Conservation (phyloP, 768 basidiomycete genomes). For the Zangia roseola region DNA sequence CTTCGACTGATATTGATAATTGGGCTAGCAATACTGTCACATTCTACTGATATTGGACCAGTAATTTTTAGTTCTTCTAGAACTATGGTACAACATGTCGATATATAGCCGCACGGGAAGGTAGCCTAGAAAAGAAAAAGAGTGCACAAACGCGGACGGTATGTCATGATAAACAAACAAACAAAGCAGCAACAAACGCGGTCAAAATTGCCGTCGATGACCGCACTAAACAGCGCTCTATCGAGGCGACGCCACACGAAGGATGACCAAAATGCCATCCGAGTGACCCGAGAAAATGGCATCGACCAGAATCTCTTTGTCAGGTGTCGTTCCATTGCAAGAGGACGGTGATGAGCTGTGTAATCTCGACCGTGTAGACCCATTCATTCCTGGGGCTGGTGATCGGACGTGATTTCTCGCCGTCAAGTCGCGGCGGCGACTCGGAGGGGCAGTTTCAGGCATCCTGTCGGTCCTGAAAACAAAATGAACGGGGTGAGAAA, state of each 20-base stretch:
- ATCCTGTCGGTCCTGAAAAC: slow-evolving; percentile 25
- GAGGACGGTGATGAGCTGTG: slow-evolving; percentile 2
- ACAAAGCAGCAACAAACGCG: not conserved
- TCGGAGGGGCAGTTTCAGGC: slow-evolving; percentile 26
- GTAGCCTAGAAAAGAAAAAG: not conserved
- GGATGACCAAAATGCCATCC: slow-evolving; percentile 78
- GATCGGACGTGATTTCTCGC: slow-evolving; percentile 16
- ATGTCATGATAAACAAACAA: not conserved
- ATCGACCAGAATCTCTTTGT: slow-evolving; percentile 56
- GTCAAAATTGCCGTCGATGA: not conserved
- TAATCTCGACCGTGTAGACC: slow-evolving; percentile 9
- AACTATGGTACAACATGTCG: too few species aligned
- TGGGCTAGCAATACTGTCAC: too few species aligned
- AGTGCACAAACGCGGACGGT: not conserved
- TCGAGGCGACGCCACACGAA: slow-evolving; percentile 46
- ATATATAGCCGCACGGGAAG: too few species aligned
- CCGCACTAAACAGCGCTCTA: not conserved
- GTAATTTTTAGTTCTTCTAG: too few species aligned
- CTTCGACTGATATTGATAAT: too few species aligned
- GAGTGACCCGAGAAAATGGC: slow-evolving; percentile 86
- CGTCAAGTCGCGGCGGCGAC: slow-evolving; percentile 32
- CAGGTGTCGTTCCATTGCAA: not conserved
- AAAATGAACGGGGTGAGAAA: slow-evolving; percentile 1
- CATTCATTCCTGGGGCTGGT: not conserved
- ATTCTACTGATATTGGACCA: too few species aligned